Evolutionary conservation across 2,329 filamentous ascomycete species (phyloP).

Genomic region (Botrytis pseudocinerea): DNA sequence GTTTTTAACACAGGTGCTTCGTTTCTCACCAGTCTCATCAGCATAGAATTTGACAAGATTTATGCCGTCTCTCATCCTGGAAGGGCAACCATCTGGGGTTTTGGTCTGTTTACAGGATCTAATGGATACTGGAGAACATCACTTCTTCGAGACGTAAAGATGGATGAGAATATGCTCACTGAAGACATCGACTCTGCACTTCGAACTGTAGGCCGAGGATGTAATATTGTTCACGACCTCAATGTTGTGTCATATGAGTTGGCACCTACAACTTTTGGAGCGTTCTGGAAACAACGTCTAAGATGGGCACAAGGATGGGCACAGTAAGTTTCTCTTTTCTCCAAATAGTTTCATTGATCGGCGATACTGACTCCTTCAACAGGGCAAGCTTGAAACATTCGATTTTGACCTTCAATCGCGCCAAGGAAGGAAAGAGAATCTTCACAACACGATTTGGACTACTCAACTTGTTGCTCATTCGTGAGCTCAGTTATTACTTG

Average conservation of each 20-base stretch:
- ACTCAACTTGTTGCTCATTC: slow-evolving; percentile 48
- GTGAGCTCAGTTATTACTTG: slow-evolving; percentile 50
- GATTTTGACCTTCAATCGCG: slow-evolving; percentile 46
- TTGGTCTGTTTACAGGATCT: slow-evolving; percentile 48
- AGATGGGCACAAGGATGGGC: slow-evolving; percentile 53
- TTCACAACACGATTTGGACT: slow-evolving; percentile 47
- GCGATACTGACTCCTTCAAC: not conserved
- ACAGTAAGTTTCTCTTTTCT: slow-evolving; percentile 35
- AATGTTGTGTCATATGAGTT: slow-evolving; percentile 53
- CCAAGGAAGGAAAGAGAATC: slow-evolving; percentile 41
- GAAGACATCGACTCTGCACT: slow-evolving; percentile 53
- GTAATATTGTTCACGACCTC: slow-evolving; percentile 49
- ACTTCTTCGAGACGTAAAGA: slow-evolving; percentile 47
- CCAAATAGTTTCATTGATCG: not conserved
- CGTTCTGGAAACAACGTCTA: slow-evolving; percentile 52
- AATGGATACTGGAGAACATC: slow-evolving; percentile 51
- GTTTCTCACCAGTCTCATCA: slow-evolving; percentile 49
- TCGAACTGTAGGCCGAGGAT: slow-evolving; percentile 43
- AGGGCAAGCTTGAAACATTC: slow-evolving; percentile 46
- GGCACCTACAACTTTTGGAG: slow-evolving; percentile 47
- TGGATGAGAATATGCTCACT: slow-evolving; percentile 51
- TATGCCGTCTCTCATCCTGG: slow-evolving; percentile 53
- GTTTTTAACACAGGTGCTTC: slow-evolving; percentile 49
- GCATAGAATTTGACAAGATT: slow-evolving; percentile 53
- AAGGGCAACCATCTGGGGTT: slow-evolving; percentile 48